Conservation (phyloP, 768 basidiomycete species). For the Lactifluus rugatus region DNA sequence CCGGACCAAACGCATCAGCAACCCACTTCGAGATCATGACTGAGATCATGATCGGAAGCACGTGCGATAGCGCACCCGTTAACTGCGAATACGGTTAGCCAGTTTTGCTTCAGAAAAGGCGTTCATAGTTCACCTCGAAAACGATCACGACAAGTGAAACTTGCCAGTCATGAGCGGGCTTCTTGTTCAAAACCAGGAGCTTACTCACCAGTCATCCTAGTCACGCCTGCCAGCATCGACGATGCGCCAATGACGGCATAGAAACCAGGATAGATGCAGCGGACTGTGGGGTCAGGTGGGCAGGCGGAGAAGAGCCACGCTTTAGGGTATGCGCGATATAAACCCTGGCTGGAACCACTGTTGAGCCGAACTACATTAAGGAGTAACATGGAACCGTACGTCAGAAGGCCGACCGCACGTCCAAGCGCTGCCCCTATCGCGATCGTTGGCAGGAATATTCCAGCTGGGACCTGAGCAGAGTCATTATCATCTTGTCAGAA, state of each 20-base stretch:
- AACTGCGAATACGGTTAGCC: slow-evolving; percentile 32
- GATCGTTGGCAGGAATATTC: slow-evolving; percentile 69
- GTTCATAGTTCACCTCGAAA: slow-evolving; percentile 44
- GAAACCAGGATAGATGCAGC: slow-evolving; percentile 66
- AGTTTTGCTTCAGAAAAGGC: not conserved
- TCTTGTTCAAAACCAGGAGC: not conserved
- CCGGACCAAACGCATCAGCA: slow-evolving; percentile 57
- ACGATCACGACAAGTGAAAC: slow-evolving; percentile 71
- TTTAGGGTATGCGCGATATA: slow-evolving; percentile 54
- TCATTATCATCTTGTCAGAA: not conserved
- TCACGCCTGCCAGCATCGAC: slow-evolving; percentile 68
- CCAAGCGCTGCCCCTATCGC: slow-evolving; percentile 66
- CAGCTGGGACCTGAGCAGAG: slow-evolving; percentile 52
- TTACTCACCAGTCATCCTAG: slow-evolving; percentile 60
- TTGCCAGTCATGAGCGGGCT: slow-evolving; percentile 20
- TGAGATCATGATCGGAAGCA: slow-evolving; percentile 74
- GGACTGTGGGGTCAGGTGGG: slow-evolving; percentile 57
- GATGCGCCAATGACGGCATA: slow-evolving; percentile 71
- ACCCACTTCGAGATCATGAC: slow-evolving; percentile 74
- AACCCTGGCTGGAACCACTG: slow-evolving; percentile 41
- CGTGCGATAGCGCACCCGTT: slow-evolving; percentile 72
- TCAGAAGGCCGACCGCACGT: slow-evolving; percentile 58
- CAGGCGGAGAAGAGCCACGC: slow-evolving; percentile 66
- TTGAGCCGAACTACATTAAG: not conserved
- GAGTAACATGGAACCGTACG: slow-evolving; percentile 32